These are phyloP conservation scores for Syzygium aqueum DNA, from an alignment of 345 rosid genomes.

Conservation along the genomic window DNA sequence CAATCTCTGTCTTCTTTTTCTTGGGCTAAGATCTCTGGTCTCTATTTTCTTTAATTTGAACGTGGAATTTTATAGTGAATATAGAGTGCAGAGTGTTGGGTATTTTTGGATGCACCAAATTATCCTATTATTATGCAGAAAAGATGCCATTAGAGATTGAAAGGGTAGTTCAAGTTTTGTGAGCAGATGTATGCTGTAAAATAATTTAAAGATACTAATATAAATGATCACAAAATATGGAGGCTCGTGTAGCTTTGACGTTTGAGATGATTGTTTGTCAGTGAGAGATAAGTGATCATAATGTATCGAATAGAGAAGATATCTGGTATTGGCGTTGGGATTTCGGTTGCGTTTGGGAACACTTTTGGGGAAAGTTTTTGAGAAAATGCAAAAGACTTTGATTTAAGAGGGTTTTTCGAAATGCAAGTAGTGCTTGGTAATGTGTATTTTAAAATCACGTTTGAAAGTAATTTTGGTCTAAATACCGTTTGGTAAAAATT, in stretches of 20 bases:
- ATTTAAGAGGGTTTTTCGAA: too few relatives aligned
- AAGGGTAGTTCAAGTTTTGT: not conserved
- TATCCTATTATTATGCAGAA: not conserved
- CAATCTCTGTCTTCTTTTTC: not conserved
- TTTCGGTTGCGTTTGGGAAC: too few relatives aligned
- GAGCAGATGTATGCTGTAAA: not conserved
- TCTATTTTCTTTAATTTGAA: not conserved
- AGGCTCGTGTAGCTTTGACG: not conserved
- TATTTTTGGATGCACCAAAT: not conserved
- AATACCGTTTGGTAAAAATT: too few relatives aligned
- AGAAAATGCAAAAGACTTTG: too few relatives aligned
- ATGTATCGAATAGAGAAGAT: not conserved
- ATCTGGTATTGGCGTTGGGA: not conserved
- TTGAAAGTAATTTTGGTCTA: too few relatives aligned
- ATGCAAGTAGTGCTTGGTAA: too few relatives aligned
- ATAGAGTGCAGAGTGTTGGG: not conserved
- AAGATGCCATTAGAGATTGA: not conserved
- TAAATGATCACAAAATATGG: not conserved
- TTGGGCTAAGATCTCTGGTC: not conserved
- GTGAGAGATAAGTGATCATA: not conserved
- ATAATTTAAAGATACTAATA: not conserved
- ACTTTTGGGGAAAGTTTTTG: too few relatives aligned
- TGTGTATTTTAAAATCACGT: too few relatives aligned
- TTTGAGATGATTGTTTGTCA: not conserved
- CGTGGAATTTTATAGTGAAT: not conserved